Evolutionary conservation across 2,329 filamentous ascomycete species (phyloP).

Genomic region (Esteya vermicola): DNA sequence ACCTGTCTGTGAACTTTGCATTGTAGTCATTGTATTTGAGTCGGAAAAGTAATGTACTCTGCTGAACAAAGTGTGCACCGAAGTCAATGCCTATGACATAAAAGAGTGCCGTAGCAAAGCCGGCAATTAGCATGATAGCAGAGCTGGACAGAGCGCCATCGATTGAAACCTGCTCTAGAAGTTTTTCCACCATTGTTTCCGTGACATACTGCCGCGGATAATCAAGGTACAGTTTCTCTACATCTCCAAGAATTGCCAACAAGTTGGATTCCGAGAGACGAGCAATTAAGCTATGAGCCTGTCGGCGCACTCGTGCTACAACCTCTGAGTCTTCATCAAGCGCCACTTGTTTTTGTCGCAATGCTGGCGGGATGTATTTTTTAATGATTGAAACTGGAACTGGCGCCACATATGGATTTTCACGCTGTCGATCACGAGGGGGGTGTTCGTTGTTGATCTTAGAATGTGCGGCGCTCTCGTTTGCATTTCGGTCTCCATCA

Average conservation of each 20-base stretch:
- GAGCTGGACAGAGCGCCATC: slow-evolving; percentile 69
- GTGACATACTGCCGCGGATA: slow-evolving; percentile 84
- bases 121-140: slow-evolving; percentile 79
- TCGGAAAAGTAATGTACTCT: slow-evolving; percentile 42
- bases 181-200: slow-evolving; percentile 59
- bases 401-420: slow-evolving; percentile 85
- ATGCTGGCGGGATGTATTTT: slow-evolving; percentile 84
- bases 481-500: slow-evolving; percentile 13
- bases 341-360: slow-evolving; percentile 38
- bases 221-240: slow-evolving; percentile 71
- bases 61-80: slow-evolving; percentile 70
- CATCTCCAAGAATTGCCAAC: slow-evolving; percentile 64
- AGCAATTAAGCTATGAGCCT: slow-evolving; percentile 81
- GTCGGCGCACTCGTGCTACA: slow-evolving; percentile 59
- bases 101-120: slow-evolving; percentile 78
- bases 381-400: slow-evolving; percentile 26
- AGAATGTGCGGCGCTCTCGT: slow-evolving; percentile 10
- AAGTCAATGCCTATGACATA: slow-evolving; percentile 80
- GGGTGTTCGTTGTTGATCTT: not conserved
- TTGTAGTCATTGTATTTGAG: slow-evolving; percentile 38
- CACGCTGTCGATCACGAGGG: slow-evolving; percentile 22
- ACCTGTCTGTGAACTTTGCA: too few species aligned
- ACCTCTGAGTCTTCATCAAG: slow-evolving; percentile 39
- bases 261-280: slow-evolving; percentile 85
- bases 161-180: slow-evolving; percentile 69